These are phyloP conservation scores for Komagataea norvegica DNA, from an alignment of 1,139 yeast genomes.

Conservation along the genomic window DNA sequence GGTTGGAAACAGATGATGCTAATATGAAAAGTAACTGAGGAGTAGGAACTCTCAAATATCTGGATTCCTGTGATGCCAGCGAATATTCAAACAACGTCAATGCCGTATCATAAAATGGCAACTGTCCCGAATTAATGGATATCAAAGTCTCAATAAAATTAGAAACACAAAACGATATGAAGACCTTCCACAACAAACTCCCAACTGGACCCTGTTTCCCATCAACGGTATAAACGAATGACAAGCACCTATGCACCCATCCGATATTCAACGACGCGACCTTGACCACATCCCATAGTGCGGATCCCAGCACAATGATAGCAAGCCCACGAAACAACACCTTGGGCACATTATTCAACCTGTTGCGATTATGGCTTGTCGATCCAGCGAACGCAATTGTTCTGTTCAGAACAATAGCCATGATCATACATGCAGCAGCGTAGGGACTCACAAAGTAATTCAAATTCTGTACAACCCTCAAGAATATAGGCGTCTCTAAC, in stretches of 20 bases:
- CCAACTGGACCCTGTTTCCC: slow-evolving; percentile 32
- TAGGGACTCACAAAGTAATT: slow-evolving; percentile 6
- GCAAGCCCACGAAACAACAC: not conserved
- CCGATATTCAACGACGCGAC: slow-evolving; percentile 6
- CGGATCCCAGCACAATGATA: slow-evolving; percentile 5
- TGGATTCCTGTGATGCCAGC: slow-evolving; percentile 66
- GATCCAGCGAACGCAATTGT: slow-evolving; percentile 65
- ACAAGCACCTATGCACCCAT: not conserved
- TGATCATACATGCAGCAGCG: slow-evolving; percentile 50
- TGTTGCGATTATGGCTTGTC: slow-evolving; percentile 31
- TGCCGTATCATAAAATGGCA: slow-evolving; percentile 63
- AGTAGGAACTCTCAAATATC: slow-evolving; percentile 47
- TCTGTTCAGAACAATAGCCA: slow-evolving; percentile 62
- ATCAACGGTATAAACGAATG: not conserved
- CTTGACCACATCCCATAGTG: slow-evolving; percentile 11
- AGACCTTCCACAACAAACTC: slow-evolving; percentile 59
- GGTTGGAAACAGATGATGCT: slow-evolving; percentile 49
- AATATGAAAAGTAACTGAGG: slow-evolving; percentile 50
- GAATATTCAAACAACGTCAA: slow-evolving; percentile 71
- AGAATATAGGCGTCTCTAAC: slow-evolving; percentile 2
- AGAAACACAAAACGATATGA: slow-evolving; percentile 55
- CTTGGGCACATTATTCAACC: slow-evolving; percentile 4
- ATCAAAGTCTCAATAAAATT: slow-evolving; percentile 69
- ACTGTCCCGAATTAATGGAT: slow-evolving; percentile 52
- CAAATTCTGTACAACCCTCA: slow-evolving; percentile 3